Conservation (phyloP, 2,329 filamentous ascomycete genomes). For the Alternaria sp. region DNA sequence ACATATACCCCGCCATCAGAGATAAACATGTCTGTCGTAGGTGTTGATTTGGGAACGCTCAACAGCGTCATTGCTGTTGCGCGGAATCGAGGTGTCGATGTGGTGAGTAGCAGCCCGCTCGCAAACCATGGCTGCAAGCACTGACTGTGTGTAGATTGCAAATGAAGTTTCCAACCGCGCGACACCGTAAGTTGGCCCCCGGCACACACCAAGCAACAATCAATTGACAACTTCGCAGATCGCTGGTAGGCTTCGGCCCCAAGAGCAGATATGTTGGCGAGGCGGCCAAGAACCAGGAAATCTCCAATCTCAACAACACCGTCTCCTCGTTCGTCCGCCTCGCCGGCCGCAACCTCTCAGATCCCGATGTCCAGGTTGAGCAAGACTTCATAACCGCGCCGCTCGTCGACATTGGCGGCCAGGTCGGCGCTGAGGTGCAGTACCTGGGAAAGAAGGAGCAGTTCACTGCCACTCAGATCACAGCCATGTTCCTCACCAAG, state of each 20-base stretch:
- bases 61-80: conserved; percentile 98
- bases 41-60: conserved; percentile 93
- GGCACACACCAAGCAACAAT: conserved; percentile 8
- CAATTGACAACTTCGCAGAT: conserved; percentile 56
- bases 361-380: conserved; percentile 93
- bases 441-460: conserved; percentile 95
- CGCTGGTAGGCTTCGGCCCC: conserved; percentile 92
- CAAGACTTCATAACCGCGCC: conserved; percentile 87
- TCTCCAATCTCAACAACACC: conserved; percentile 99
- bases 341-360: conserved; percentile 82
- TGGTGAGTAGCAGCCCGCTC: conserved; percentile 71
- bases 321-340: conserved; percentile 92
- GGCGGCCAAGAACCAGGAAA: conserved; percentile 96
- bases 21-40: conserved; percentile 69
- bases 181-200: conserved; percentile 79
- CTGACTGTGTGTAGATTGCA: conserved; percentile 73
- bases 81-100: conserved; percentile 97
- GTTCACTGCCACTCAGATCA: conserved; percentile 92
- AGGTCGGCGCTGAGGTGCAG: conserved; percentile 91
- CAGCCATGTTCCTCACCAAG: conserved; percentile 95
- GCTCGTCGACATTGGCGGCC: conserved; percentile 88
- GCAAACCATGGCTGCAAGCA: conserved; percentile 15
- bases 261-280: conserved; percentile 95
- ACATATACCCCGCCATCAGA: conserved; percentile 43
- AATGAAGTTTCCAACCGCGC: conserved; percentile 99